phyloP scores from a whole-genome alignment of 1,284 basidiomycete species.

The Sanguinoderma infundibulare region DNA sequence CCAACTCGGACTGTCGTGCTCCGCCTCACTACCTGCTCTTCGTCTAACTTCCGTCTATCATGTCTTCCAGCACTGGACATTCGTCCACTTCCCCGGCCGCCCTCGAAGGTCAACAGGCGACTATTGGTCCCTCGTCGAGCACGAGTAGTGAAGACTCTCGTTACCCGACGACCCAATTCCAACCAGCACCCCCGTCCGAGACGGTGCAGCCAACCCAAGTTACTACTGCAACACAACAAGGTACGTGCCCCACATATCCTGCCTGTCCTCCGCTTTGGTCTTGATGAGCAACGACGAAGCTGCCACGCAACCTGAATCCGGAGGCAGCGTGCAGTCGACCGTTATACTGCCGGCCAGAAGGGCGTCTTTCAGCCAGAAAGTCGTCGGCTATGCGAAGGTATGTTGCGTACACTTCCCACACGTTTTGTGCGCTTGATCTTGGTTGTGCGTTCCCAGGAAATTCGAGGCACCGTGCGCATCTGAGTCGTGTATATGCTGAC shows the following conservation, averaged over 20 bases:
- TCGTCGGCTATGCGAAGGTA: slow-evolving; percentile 25
- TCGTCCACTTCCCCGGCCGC: slow-evolving; percentile 3
- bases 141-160: neutral
- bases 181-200: slow-evolving; percentile 15
- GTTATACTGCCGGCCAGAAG: slow-evolving; percentile 7
- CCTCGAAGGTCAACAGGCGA: neutral
- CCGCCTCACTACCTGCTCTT: neutral
- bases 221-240: slow-evolving; percentile 18
- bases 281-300: neutral
- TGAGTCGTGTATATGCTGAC: too few species aligned
- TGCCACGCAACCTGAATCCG: slow-evolving; percentile 19
- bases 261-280: neutral
- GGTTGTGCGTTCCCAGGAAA: slow-evolving; percentile 9
- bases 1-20: neutral
- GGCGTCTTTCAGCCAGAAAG: slow-evolving; percentile 22
- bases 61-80: slow-evolving; percentile 11
- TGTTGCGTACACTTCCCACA: neutral
- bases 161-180: slow-evolving; percentile 13
- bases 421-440: too few species aligned
- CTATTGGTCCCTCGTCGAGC: neutral
- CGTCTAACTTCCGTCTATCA: neutral
- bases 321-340: slow-evolving; percentile 7
- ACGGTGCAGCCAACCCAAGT: slow-evolving; percentile 13
- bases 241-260: neutral
- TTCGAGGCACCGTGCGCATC: slow-evolving; percentile 20